Evolutionary conservation across 257 asterid genomes (phyloP), one percentile per base, ranked within the genome.

Genomic region (Coffea canephora): DNA sequence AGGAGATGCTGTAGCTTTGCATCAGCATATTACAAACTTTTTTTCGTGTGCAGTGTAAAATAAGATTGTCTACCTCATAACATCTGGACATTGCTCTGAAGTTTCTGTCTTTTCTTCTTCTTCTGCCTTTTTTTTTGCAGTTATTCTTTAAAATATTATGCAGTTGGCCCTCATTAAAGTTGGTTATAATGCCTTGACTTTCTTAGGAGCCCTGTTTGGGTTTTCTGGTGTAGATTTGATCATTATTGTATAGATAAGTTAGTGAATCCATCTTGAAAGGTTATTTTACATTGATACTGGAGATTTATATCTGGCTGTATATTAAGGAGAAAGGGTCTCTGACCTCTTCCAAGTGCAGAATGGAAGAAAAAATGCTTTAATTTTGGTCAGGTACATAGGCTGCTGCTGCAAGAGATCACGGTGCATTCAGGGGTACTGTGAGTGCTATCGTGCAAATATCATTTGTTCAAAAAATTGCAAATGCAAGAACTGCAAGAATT

Each of bases 321-420:
- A 49, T 25, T 48, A 55, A 23, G 19, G 13, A 31, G 36, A 48
- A 55, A 52, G 14, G 68, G 52, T 69, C 13, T 46, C 7, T n/a
- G 65, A 74, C 23, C 55, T 57, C 14, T 57, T 75, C 78, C 78
- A 43, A 59, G 27, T 69, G 76, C 77, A 84, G 87, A 83, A 77
- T 83, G 82, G 83, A 50, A 74, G 78, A 66, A 83, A 73, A 80
- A 79, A 84, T 69, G 71, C 71, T 73, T 64, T 84, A 64, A 57
- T 74, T 50, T 43, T 81, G 45, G 69, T 31, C 11, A 84, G 81
- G 80, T 76, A 77, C 25, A 80, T 82, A 79, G 85, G 82, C 62
- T 85, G 88, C 43, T 83, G 75, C 79, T 82, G 85, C 86, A 85
- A 85, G 85, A 85, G 78, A 82, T 82, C 85, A 36, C 80, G 78